Evolutionary conservation across 2,329 filamentous ascomycete species (phyloP), one percentile per base, ranked within the genome.

Genomic region (Zopfia rhizophila): DNA sequence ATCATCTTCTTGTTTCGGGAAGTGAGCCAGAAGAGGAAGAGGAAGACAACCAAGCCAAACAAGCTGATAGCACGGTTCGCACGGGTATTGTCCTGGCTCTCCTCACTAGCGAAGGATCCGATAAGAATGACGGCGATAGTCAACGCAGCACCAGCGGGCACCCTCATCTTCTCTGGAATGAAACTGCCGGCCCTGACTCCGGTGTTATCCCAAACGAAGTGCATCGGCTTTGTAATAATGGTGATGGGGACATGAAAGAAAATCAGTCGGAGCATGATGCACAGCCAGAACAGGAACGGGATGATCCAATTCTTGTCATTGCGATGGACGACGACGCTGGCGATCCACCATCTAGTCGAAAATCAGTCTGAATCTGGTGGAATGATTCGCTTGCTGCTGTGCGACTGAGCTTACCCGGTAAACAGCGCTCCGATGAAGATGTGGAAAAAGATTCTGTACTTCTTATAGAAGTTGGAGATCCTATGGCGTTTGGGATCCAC

Each of bases 231-330:
- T 49, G 84, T 85, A 55, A 91, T 72, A 56, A 88, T 76, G 28
- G 81, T 81, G 58, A 86, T 83, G 1, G 89, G 86, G 3, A 93
- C 74, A 65, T 90, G 85, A 72, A 89, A 83, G 67, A 87, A 88
- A 65, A 95, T 55, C 36, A 96, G 69, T 23, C 91, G 87, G 38
- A 94, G 76, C 8, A 82, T 84, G 59, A 95, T 85, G 56, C 78
- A 80, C 32, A 96, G 82, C 78, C 87, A 96, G 33, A 96, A 67
- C 38, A 96, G 78, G 73, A 95, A 94, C 0, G 91, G 91, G 37
- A 92, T 83, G 45, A 95, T 73, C 91, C 91, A 96, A 63, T 90
- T 90, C 72, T 82, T 79, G 60, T 91, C 84, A 48, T 87, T 58
- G 48, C 84, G 84, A 68, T 93, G 90, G 40, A 90, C 77, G 48